Evolutionary conservation across 371 early-diverging fungal species (phyloP), one percentile per base, ranked within the genome.

Genomic region (Mortierella sp.): DNA sequence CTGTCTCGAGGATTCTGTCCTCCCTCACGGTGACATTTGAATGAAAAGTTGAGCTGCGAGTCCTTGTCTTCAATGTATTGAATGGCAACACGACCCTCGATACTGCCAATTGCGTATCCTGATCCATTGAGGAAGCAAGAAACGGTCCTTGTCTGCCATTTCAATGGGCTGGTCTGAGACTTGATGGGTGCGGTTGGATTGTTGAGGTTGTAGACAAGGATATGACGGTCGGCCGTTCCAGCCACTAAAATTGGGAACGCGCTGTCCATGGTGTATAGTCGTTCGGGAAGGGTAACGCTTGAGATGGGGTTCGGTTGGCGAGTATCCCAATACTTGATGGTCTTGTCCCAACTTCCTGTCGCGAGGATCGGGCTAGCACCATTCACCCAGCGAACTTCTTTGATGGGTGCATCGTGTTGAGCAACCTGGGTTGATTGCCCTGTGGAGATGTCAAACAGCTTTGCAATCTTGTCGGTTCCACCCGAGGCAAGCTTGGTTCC

Each of bases 51-150:
- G 59, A 81, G 83, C 1, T 82, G 66, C 34, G 81, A 72, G 29
- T 94, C 92, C 65, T 90, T 90, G 22, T 94, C 94, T 22, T 94
- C 93, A 21, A 96, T 79, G 76, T 95, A 94, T 78, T 97, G 95
- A 63, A 98, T 94, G 31, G 91, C 94, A 27, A 95, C 92, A 44
- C 97, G 85, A 37, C 98, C 97, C 80, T 97, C 98, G 66, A 97
- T 94, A 14, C 93, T 91, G 0, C 95, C 95, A 52, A 97, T 81
- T n/a, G 94, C 94, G 74, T 88, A 96, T 1, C 97, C 97, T 19
- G 72, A 93, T 92, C 79, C 94, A 86, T 76, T 76, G 25, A 82
- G 76, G 58, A 93, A 91, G 63, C 89, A 88, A 12, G 89, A 69
- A 12, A 94, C 76, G 12, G 79, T 76, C 54, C 92, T 65, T 2